phyloP scores from a whole-genome alignment of 352 stramenopile genomes.

The Phytophthora lateralis region DNA sequence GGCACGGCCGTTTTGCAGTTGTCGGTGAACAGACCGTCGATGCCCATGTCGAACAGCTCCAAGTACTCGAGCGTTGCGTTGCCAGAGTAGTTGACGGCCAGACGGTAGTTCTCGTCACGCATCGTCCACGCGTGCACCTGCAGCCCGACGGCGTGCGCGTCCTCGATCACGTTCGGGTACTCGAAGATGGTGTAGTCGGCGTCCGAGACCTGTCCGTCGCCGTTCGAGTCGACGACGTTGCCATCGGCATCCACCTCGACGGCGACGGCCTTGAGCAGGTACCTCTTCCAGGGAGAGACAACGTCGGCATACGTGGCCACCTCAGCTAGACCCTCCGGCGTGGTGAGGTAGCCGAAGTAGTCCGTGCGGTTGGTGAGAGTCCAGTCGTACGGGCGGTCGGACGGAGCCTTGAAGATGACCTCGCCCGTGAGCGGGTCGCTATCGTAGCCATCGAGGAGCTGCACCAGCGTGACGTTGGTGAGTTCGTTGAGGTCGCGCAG shows the following conservation, averaged over 20 bases:
- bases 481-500: constrained; percentile 66
- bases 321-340: constrained; percentile 59
- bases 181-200: constrained; percentile 62
- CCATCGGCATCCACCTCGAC: constrained; percentile 46
- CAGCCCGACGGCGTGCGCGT: constrained; percentile 57
- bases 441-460: constrained; percentile 74
- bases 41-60: constrained; percentile 62
- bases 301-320: constrained; percentile 69
- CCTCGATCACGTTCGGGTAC: no score
- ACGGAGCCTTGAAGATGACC: constrained; percentile 50
- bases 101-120: constrained; percentile 66
- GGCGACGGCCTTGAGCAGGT: constrained; percentile 63
- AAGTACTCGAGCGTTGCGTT: constrained; percentile 69
- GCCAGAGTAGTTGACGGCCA: constrained; percentile 68
- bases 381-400: constrained; percentile 71
- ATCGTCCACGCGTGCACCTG: constrained; percentile 70
- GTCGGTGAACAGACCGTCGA: constrained; percentile 73
- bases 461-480: constrained; percentile 77
- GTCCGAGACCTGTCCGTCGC: constrained; percentile 63
- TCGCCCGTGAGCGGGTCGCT: constrained; percentile 62
- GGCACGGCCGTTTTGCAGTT: constrained; percentile 61
- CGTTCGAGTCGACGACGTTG: constrained; percentile 62
- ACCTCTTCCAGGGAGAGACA: constrained; percentile 86
- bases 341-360: constrained; percentile 61
- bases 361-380: constrained; percentile 55